Percentiles rank a stretch among this genome's conserved stretches.
Evolutionary conservation across 2,329 filamentous ascomycete genomes (phyloP).

Genomic region (Cadophora sp.): DNA sequence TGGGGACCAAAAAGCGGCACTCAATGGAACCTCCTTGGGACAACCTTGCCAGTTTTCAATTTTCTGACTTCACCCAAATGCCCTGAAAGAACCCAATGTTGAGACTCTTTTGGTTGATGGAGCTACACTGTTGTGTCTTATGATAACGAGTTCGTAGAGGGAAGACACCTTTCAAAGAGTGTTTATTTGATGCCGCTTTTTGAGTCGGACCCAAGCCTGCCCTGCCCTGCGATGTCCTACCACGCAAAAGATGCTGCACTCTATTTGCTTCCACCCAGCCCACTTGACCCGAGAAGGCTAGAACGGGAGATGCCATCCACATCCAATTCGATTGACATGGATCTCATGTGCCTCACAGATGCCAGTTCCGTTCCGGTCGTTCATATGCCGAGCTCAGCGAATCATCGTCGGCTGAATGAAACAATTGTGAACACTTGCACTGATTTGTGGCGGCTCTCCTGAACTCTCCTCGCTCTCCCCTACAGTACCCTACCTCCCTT

Average conservation of each 20-base stretch:
- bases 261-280: neutral
- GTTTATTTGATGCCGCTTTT: no score
- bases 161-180: no score
- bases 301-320: neutral
- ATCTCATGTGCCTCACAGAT: neutral
- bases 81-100: no score
- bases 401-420: neutral
- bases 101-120: no score
- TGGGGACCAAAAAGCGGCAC: neutral
- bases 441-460: neutral
- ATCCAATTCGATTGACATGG: no score
- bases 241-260: neutral
- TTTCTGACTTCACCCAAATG: no score
- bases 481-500: no score
- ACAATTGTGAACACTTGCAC: neutral
- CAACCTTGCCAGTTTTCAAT: neutral
- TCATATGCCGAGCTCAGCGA: slow-evolving; percentile 5
- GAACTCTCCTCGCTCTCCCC: neutral
- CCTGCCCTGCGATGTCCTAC: no score
- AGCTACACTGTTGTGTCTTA: no score
- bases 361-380: neutral
- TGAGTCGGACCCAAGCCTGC: no score
- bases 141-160: no score
- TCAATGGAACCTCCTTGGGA: neutral
- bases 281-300: neutral